phyloP scores from a whole-genome alignment of 441 rosid genomes.

The California macrophylla region DNA sequence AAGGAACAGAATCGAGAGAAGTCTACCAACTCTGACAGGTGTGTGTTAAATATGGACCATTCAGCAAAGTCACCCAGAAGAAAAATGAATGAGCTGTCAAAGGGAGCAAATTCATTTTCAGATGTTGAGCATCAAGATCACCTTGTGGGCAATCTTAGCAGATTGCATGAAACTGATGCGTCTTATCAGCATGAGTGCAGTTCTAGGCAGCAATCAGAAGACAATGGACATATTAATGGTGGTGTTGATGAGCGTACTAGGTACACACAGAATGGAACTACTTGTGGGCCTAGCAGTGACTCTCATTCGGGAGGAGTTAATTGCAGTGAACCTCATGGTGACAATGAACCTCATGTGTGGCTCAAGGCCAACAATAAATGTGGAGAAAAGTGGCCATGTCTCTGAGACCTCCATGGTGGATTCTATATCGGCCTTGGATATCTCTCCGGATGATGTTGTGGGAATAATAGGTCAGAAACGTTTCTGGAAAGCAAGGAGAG shows the following conservation, averaged over 20 bases:
- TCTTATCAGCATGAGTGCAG: conserved; percentile 13
- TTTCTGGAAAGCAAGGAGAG: conserved; percentile 23
- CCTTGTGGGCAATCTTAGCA: conserved; percentile 12
- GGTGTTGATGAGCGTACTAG: conserved; percentile 19
- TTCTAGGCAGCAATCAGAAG: conserved; percentile 18
- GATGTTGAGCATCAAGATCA: conserved; percentile 21
- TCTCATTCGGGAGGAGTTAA: conserved; percentile 21
- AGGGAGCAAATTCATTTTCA: neutral
- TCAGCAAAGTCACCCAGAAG: conserved; percentile 17
- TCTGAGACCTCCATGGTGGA: neutral
- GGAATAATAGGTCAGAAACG: conserved; percentile 20
- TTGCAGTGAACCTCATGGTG: conserved; percentile 6
- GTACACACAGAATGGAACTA: conserved; percentile 20
- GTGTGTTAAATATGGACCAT: conserved; percentile 15
- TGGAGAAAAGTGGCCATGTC: conserved; percentile 3
- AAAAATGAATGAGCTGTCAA: conserved; percentile 19
- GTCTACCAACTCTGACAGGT: conserved; percentile 18
- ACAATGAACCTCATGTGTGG: conserved; percentile 2
- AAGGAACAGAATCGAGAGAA: conserved; percentile 22
- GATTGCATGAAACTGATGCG: conserved; percentile 15
- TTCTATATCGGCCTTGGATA: conserved; percentile 7
- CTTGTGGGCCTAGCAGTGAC: conserved; percentile 26
- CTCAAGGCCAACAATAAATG: too few species aligned
- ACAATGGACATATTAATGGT: conserved; percentile 19
- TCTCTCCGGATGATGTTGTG: conserved; percentile 16